phyloP scores from a whole-genome alignment of 768 basidiomycete species.

The Pisolithus albus region DNA sequence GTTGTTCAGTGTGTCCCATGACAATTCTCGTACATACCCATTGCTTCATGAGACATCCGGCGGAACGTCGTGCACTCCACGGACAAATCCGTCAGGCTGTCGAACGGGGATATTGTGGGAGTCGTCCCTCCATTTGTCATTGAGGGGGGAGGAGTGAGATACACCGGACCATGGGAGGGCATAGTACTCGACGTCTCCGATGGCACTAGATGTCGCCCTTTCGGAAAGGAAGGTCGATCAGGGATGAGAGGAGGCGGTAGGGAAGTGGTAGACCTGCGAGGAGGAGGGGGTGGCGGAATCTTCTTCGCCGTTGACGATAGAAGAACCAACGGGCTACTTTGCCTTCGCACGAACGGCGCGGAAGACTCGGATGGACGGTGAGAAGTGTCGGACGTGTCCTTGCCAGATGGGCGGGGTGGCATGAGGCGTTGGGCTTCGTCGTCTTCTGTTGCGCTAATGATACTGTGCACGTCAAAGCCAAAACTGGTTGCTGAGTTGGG shows the following conservation, averaged over 20 bases:
- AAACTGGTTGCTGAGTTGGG: conserved; percentile 17
- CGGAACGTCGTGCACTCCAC: conserved; percentile 47
- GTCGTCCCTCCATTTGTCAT: conserved; percentile 22
- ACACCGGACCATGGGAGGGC: conserved; percentile 11
- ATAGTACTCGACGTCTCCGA: conserved; percentile 7
- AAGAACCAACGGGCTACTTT: conserved; percentile 16
- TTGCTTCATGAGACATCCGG: conserved; percentile 61
- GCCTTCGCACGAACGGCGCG: conserved; percentile 14
- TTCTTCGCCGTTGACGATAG: conserved; percentile 23
- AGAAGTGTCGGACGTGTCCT: conserved; percentile 16
- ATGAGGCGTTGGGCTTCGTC: conserved; percentile 35
- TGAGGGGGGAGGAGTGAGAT: conserved; percentile 30
- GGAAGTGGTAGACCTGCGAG: conserved; percentile 37
- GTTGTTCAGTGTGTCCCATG: conserved; percentile 40
- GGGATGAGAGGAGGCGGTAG: conserved; percentile 41
- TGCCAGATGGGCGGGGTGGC: conserved; percentile 22
- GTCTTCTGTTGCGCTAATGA: conserved; percentile 36
- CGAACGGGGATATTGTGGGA: conserved; percentile 56
- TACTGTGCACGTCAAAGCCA: conserved; percentile 32
- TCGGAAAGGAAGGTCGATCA: conserved; percentile 23
- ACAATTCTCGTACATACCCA: conserved; percentile 63
- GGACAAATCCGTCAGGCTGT: conserved; percentile 49
- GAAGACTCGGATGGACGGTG: conserved; percentile 6
- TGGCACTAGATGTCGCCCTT: conserved; percentile 13
- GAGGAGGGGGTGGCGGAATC: conserved; percentile 59